These are phyloP conservation scores for Phytophthora fragariaefolia DNA, from an alignment of 352 stramenopile genomes.

Conservation along the genomic window DNA sequence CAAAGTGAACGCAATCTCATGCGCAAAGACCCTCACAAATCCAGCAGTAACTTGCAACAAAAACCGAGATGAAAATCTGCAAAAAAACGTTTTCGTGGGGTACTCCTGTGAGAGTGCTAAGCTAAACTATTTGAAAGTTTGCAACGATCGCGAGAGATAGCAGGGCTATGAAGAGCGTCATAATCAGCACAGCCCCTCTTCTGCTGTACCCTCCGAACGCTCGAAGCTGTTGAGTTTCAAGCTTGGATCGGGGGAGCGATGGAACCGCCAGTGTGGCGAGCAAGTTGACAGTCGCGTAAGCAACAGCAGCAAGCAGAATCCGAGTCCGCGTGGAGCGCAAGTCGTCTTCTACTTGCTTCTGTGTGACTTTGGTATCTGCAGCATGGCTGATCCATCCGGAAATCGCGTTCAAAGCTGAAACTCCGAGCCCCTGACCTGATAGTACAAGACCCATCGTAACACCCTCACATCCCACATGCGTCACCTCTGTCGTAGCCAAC, in stretches of 20 bases:
- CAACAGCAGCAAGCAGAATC: conserved; percentile 24
- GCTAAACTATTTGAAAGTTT: conserved; percentile 29
- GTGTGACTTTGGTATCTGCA: conserved; percentile 30
- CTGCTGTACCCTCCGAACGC: conserved; percentile 39
- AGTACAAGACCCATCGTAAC: conserved; percentile 59
- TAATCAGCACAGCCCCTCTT: conserved; percentile 37
- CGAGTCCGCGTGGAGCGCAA: conserved; percentile 26
- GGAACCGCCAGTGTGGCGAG: conserved; percentile 20
- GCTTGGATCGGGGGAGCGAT: conserved; percentile 47
- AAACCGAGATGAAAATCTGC: conserved; percentile 4
- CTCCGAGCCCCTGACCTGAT: conserved; percentile 52
- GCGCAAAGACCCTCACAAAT: conserved; percentile 22
- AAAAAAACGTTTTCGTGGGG: neutral
- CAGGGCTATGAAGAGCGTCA: conserved; percentile 39
- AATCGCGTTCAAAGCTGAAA: conserved; percentile 36
- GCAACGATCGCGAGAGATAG: conserved; percentile 39
- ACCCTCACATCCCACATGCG: conserved; percentile 56
- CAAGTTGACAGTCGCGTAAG: conserved; percentile 45
- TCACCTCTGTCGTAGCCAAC: conserved; percentile 58
- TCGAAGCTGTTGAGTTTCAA: conserved; percentile 53
- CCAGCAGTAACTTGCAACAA: neutral
- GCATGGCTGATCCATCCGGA: conserved; percentile 34
- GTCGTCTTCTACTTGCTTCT: conserved; percentile 34
- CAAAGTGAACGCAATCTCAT: conserved; percentile 47
- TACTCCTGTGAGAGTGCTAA: conserved; percentile 11